These are phyloP conservation scores for Talaromyces stipitatus DNA, from an alignment of 495 filamentous ascomycete species.

Conservation along the genomic window DNA sequence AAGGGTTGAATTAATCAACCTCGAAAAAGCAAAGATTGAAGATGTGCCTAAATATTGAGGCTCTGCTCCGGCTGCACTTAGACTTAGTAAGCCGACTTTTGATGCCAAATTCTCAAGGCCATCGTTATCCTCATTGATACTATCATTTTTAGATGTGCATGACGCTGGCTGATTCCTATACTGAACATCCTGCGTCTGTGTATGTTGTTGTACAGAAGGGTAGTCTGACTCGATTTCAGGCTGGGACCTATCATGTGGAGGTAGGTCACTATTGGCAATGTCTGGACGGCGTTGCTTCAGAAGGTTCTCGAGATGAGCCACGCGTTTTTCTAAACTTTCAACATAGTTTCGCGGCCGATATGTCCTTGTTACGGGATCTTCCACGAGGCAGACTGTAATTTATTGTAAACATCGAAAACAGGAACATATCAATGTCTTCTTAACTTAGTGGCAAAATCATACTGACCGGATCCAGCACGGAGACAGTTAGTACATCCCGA, in stretches of 20 bases:
- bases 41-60: slow-evolving; percentile 3
- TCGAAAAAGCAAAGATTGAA: slow-evolving; percentile 7
- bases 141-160: neutral
- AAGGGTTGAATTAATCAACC: neutral
- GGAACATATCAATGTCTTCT: neutral
- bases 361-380: slow-evolving; percentile 10
- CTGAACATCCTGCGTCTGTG: neutral
- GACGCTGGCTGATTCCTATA: neutral
- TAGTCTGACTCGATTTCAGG: neutral
- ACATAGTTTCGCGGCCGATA: slow-evolving; percentile 11
- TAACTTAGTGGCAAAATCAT: neutral
- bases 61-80: slow-evolving; percentile 4
- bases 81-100: neutral
- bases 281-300: neutral
- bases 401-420: neutral
- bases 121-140: neutral
- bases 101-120: slow-evolving; percentile 1
- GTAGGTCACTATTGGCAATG: neutral
- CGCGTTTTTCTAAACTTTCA: slow-evolving; percentile 9
- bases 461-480: neutral
- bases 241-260: neutral
- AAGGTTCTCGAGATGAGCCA: slow-evolving; percentile 9
- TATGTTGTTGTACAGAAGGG: neutral
- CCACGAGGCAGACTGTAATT: slow-evolving; percentile 8
- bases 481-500: neutral